A percentile compares a stretch with the other conserved stretches of the same genome.
These are phyloP conservation scores for Neonectria hederae DNA, from an alignment of 2,329 filamentous ascomycete species.

Conservation along the genomic window DNA sequence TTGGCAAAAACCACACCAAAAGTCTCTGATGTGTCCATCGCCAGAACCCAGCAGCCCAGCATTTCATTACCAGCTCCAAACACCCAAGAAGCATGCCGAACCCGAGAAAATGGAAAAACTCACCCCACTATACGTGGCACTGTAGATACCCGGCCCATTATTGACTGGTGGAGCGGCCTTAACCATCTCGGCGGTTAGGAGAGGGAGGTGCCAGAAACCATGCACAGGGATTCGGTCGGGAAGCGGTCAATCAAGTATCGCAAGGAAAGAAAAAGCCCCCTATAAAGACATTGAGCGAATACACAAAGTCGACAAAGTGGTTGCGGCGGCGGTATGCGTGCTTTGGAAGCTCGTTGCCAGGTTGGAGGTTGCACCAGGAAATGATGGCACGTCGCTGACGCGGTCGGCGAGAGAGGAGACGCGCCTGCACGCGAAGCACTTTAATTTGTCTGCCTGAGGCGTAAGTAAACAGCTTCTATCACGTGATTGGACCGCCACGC, in stretches of 20 bases:
- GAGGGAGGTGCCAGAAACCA: conserved; percentile 34
- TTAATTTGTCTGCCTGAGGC: conserved; percentile 51
- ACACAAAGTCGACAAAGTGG: conserved; percentile 21
- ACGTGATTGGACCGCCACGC: conserved; percentile 45
- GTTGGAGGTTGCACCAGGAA: conserved; percentile 41
- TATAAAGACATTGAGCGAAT: conserved; percentile 14
- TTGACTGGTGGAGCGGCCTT: conserved; percentile 49
- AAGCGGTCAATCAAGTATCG: conserved; percentile 5
- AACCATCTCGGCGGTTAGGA: conserved; percentile 54
- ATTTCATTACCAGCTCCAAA: background rate
- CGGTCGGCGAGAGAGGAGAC: conserved; percentile 47
- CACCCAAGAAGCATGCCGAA: background rate
- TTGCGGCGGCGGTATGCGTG: conserved; percentile 25
- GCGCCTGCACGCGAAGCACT: conserved; percentile 52
- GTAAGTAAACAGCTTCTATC: conserved; percentile 22
- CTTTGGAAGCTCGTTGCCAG: conserved; percentile 35
- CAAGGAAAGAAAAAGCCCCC: conserved; percentile 4
- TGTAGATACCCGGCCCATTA: conserved; percentile 65
- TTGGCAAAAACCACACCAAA: conserved; percentile 7
- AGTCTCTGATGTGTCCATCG: conserved; percentile 6
- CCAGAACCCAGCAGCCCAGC: background rate
- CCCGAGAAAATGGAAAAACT: conserved; percentile 45
- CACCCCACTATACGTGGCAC: conserved; percentile 76
- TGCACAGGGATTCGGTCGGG: conserved; percentile 20
- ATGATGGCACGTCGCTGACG: conserved; percentile 50